Conservation (phyloP, 805 yeast genomes). For the Lipomyces starkeyi region DNA sequence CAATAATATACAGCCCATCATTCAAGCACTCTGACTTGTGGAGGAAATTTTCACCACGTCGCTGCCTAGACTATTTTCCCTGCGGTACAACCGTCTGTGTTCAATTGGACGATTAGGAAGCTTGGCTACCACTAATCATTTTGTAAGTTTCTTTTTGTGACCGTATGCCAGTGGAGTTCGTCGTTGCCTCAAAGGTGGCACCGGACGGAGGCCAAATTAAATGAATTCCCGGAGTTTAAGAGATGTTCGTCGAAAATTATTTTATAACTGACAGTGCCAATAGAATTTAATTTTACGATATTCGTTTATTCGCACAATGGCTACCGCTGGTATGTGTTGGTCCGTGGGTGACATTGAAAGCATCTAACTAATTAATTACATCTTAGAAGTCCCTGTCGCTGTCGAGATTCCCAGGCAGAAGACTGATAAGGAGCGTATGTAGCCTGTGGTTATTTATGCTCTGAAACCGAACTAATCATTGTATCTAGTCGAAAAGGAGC, state of each 20-base stretch:
- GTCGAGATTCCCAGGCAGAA: slow-evolving; percentile 35
- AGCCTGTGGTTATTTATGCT: no score
- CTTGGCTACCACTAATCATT: slow-evolving; percentile 3
- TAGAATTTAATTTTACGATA: slow-evolving; percentile 1
- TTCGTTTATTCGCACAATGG: slow-evolving; percentile 23
- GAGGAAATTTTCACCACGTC: slow-evolving; percentile 21
- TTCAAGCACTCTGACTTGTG: neutral
- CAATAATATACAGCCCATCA: neutral
- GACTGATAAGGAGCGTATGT: slow-evolving; percentile 41
- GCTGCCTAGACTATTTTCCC: slow-evolving; percentile 4
- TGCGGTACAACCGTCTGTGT: slow-evolving; percentile 18
- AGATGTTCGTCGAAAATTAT: neutral
- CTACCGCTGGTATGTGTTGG: slow-evolving; percentile 10
- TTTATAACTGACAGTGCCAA: neutral
- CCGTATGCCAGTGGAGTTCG: no score
- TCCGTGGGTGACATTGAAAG: neutral
- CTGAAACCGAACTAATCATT: neutral
- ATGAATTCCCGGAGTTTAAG: neutral
- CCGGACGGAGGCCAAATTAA: neutral
- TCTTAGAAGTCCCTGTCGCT: slow-evolving; percentile 5
- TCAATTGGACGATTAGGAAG: slow-evolving; percentile 1
- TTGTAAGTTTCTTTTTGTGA: slow-evolving; percentile 2
- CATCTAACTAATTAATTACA: neutral
- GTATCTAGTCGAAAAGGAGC: slow-evolving; percentile 70
- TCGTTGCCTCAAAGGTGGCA: neutral